phyloP scores from a whole-genome alignment of 306 rosid genomes.

The Hippophae rhamnoides region DNA sequence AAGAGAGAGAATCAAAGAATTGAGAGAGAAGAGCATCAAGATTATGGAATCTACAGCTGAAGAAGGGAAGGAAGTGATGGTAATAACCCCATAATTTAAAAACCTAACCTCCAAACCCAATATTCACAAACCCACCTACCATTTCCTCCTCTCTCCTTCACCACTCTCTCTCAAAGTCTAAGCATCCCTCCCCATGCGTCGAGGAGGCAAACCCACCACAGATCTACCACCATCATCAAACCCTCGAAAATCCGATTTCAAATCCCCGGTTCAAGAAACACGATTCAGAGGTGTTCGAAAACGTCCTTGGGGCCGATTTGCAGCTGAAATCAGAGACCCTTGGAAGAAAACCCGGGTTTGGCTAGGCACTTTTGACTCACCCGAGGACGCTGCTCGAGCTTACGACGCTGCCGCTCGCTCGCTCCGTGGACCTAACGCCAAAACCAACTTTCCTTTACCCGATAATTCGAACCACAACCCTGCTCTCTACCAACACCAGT shows the following conservation, averaged over 20 bases:
- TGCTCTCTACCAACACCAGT: constrained; percentile 13
- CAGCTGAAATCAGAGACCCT: constrained; percentile 92
- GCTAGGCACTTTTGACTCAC: constrained; percentile 84
- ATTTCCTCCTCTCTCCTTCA: not conserved
- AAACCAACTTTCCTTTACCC: constrained; percentile 53
- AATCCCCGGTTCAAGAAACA: constrained; percentile 29
- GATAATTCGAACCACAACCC: constrained; percentile 19
- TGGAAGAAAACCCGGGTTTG: constrained; percentile 78
- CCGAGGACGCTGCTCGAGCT: constrained; percentile 77
- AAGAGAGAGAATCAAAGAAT: too few relatives aligned
- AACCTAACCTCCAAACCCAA: too few relatives aligned
- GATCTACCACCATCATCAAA: constrained; percentile 20
- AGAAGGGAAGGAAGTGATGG: too few relatives aligned
- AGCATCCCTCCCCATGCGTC: constrained; percentile 42
- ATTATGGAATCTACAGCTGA: too few relatives aligned
- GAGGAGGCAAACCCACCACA: constrained; percentile 32
- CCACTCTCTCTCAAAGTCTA: not conserved
- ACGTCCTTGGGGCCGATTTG: constrained; percentile 93
- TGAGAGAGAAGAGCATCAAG: too few relatives aligned
- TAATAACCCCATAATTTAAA: too few relatives aligned
- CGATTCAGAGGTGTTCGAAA: constrained; percentile 77
- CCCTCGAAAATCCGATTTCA: not conserved
- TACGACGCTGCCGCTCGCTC: constrained; percentile 73
- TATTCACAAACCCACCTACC: too few relatives aligned
- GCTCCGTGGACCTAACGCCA: constrained; percentile 71